Evolutionary conservation across 106 monocot species (phyloP).

Genomic region (Allium sativum): DNA sequence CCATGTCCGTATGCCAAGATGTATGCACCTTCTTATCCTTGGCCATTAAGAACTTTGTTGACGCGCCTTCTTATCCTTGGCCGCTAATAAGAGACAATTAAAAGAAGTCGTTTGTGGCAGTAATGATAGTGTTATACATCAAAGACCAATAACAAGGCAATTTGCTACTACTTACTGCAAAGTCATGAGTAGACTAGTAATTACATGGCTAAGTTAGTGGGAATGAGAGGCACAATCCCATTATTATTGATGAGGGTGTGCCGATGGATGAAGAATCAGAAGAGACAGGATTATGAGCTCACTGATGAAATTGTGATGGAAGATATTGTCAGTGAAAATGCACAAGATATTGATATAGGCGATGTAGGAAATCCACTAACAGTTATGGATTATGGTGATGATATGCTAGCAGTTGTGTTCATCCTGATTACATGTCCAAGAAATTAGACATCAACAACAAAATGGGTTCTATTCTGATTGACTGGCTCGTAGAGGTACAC

Average conservation of each 20-base stretch:
- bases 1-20: no score
- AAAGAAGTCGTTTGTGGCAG: no score
- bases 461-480: conserved; percentile 87
- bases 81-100: no score
- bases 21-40: no score
- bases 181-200: background rate
- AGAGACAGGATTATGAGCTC: conserved; percentile 22
- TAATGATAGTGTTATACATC: no score
- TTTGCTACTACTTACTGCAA: no score
- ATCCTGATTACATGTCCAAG: conserved; percentile 71
- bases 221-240: background rate
- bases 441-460: conserved; percentile 81
- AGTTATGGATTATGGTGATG: conserved; percentile 65
- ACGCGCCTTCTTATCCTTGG: no score
- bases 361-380: conserved; percentile 65
- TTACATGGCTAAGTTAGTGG: background rate
- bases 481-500: conserved; percentile 98
- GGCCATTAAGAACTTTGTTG: no score
- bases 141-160: no score
- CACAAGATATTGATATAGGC: conserved; percentile 49
- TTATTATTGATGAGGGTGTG: conserved; percentile 5
- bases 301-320: conserved; percentile 73
- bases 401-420: conserved; percentile 45
- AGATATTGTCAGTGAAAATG: conserved; percentile 29
- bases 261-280: conserved; percentile 5